Conservation (phyloP, 352 stramenopile genomes). For the Phytophthora sp. region DNA sequence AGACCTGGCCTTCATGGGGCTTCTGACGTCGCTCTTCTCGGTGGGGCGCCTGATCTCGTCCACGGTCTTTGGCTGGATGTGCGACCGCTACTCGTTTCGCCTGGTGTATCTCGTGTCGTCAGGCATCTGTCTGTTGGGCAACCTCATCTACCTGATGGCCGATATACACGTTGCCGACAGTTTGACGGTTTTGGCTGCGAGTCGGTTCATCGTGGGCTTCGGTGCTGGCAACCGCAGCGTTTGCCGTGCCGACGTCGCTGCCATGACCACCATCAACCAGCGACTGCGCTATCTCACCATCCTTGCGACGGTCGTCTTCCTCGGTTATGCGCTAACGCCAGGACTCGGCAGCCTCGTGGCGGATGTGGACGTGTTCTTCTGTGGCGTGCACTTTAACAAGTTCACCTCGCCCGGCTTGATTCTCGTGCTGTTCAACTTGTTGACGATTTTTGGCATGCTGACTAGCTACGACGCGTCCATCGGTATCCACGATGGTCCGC, state of each 20-base stretch:
- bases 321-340: conserved; percentile 77
- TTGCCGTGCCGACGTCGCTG: conserved; percentile 74
- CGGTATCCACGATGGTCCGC: conserved; percentile 61
- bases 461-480: conserved; percentile 62
- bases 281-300: conserved; percentile 80
- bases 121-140: conserved; percentile 69
- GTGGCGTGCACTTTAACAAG: conserved; percentile 78
- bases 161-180: conserved; percentile 66
- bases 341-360: conserved; percentile 74
- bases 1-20: conserved; percentile 76
- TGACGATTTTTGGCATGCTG: conserved; percentile 74
- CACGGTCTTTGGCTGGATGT: conserved; percentile 86
- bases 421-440: conserved; percentile 61
- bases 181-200: conserved; percentile 54
- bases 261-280: conserved; percentile 74
- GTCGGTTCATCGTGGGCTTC: conserved; percentile 81
- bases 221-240: conserved; percentile 81
- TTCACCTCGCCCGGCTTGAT: conserved; percentile 74
- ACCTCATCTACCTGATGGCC: conserved; percentile 78
- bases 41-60: conserved; percentile 84
- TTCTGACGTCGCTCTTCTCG: conserved; percentile 84
- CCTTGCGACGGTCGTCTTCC: conserved; percentile 74
- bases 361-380: conserved; percentile 58
- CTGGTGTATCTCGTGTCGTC: conserved; percentile 85
- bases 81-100: conserved; percentile 82